Base-by-base conservation (phyloP, 1,284 basidiomycete species). In the Pholiota adiposa region DNA sequence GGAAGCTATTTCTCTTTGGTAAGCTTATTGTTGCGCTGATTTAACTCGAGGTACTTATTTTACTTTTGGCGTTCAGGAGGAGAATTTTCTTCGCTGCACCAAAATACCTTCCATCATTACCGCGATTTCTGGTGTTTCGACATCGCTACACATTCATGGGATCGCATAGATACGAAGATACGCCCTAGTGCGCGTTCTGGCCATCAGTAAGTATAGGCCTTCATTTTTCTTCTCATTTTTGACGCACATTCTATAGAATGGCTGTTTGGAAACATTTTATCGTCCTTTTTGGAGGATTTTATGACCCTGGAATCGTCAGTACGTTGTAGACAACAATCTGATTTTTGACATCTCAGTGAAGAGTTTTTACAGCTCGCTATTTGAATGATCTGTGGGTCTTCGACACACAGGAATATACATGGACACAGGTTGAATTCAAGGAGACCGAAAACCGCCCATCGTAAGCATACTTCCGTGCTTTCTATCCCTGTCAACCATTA, bases 61-160 rank as follows among this genome's bases (percentile, higher is more conserved):
- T 14, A 4, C 25, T 19, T 51, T 19, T 27, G 48, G 25, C 57
- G 29, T 16, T 7, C 60, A 89, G 89, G 90, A 21, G 93, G 93
- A 11, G 93, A 95, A 73, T 95, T 93, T 67, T 94, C 94, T 0
- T 92, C 91, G 0, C 75, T 93, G 4, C 85, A 93, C 62, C 94
- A 97, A 73, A 95, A 89, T 29, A 88, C 87, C 0, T 97, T 97
- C 73, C 93, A 96, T 65, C 94, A 97, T 70, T 97, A 96, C 70
- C 86, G 92, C 43, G 93, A 96, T 67, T 88, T 96, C 69, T 93
- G 90, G 90, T 83, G 82, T 49, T 93, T 94, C 65, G 89, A 93
- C 65, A 84, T 93, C 33, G 63, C 79, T 2, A 87, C 85, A 0
- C 91, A 94, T 68, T 76, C 83, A 0, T 98, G 96, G 96, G 93